phyloP scores from a whole-genome alignment of 2,329 filamentous ascomycete genomes.

The Mycogone perniciosa region DNA sequence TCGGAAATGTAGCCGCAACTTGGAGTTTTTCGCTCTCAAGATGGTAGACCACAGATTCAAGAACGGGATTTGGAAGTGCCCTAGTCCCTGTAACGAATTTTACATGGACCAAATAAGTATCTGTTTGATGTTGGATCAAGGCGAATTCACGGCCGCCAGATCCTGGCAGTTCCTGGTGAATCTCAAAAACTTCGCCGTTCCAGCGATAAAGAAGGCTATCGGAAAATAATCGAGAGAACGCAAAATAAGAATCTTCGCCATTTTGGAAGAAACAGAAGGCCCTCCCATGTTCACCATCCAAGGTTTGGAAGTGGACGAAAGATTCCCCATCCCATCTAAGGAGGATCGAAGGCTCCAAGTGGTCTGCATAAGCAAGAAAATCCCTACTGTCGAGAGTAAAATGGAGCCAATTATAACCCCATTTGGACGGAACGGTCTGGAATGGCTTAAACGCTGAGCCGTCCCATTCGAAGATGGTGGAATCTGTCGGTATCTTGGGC shows the following conservation, averaged over 20 bases:
- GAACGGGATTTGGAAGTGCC: neutral
- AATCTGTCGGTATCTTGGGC: neutral
- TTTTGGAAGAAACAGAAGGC: neutral
- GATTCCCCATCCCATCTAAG: neutral
- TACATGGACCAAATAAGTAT: neutral
- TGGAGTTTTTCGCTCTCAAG: neutral
- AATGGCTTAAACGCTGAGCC: neutral
- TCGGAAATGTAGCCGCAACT: neutral
- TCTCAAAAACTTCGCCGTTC: neutral
- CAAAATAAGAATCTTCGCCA: neutral
- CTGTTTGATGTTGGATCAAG: neutral
- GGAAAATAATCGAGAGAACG: neutral
- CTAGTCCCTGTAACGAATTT: neutral
- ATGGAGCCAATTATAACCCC: neutral
- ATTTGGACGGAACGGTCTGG: neutral
- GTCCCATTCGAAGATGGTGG: constrained; percentile 1
- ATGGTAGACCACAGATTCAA: neutral
- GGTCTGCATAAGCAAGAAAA: neutral
- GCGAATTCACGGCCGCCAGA: neutral
- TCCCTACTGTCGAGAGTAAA: neutral
- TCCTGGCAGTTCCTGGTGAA: neutral
- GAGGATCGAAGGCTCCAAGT: neutral
- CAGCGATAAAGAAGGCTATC: neutral
- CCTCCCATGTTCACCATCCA: neutral
- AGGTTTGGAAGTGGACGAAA: neutral